phyloP scores from a whole-genome alignment of 257 asterid genomes.

The Fraxinus cuspidata region DNA sequence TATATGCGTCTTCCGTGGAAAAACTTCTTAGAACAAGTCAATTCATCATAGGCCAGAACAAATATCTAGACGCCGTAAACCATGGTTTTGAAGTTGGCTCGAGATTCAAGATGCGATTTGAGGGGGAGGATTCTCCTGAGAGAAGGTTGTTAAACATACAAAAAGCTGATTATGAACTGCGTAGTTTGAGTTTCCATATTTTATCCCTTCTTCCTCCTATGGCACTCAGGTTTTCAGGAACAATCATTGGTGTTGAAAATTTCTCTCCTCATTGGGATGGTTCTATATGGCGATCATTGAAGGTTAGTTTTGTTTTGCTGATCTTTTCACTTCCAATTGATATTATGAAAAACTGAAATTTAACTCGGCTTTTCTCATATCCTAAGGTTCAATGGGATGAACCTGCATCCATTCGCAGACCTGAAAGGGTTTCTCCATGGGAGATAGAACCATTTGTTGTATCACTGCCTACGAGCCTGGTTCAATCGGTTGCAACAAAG shows the following conservation, averaged over 20 bases:
- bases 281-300: conserved; percentile 74
- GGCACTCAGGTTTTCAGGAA: conserved; percentile 68
- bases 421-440: conserved; percentile 85
- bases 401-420: conserved; percentile 59
- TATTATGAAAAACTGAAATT: conserved; percentile 12
- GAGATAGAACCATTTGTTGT: conserved; percentile 71
- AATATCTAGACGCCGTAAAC: conserved; percentile 60
- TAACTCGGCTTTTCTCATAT: neutral
- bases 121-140: no score
- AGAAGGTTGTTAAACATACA: no score
- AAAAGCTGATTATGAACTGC: conserved; percentile 6
- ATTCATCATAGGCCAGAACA: conserved; percentile 74
- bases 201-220: neutral
- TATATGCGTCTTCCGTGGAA: neutral
- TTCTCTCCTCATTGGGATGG: conserved; percentile 58
- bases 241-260: conserved; percentile 69
- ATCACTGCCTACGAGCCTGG: conserved; percentile 39
- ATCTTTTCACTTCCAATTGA: neutral
- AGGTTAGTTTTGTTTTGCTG: conserved; percentile 39
- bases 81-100: conserved; percentile 26
- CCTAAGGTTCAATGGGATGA: conserved; percentile 84
- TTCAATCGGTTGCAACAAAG: conserved; percentile 45
- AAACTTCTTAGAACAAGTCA: conserved; percentile 60
- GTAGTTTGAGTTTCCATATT: conserved; percentile 2
- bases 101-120: no score